Base-by-base conservation (phyloP, 495 filamentous ascomycete species). In the Daldinia childiae region DNA sequence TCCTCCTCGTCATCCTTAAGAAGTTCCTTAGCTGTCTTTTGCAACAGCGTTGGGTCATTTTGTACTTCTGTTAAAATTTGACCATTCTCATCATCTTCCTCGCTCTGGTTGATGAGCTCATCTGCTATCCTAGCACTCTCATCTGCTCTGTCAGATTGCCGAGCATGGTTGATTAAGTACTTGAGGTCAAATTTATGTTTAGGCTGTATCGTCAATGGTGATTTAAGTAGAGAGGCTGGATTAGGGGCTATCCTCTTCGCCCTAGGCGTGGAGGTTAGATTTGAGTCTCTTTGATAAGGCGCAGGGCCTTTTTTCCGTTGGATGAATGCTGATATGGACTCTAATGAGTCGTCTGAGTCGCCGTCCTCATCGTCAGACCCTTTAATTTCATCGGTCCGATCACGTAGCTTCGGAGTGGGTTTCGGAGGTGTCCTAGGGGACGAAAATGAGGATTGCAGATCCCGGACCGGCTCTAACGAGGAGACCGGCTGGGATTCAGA, bases 161-260 rank as follows among this genome's bases (percentile, higher is more conserved):
- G 81, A 6, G 87, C 83, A 66, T 88, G 86, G 55, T 84, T 84
- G 58, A 92, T 82, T 17, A 96, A 82, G 2, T 82, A 84, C 54
- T 90, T 89, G 17, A 97, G 76, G 24, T 89, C 88, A 69, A 89
- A 91, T 68, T 86, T 90, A 71, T 91, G 90, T 45, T 86, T 89
- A 15, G 85, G 84, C 15, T 82, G 78, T 48, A 83, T 79, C 0
- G 82, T 80, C 48, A 86, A 62, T 17, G 84, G 79, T 0, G 84
- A 87, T 3, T 76, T 69, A 7, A 65, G 71, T 38, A 76, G 70
- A 15, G 81, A 74, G 14, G 73, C 38, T 3, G 76, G 75, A 8
- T 36, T 45, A 14, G 78, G 57, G 8, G 81, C 80, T 58, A 76
- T 75, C 26, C 82, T 76, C 69, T 84, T 84, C 1, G 79, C 77